Percentiles rank a stretch among this genome's conserved stretches.
Conservation (phyloP, 768 basidiomycete genomes). For the Kwoniella botswanensis region DNA sequence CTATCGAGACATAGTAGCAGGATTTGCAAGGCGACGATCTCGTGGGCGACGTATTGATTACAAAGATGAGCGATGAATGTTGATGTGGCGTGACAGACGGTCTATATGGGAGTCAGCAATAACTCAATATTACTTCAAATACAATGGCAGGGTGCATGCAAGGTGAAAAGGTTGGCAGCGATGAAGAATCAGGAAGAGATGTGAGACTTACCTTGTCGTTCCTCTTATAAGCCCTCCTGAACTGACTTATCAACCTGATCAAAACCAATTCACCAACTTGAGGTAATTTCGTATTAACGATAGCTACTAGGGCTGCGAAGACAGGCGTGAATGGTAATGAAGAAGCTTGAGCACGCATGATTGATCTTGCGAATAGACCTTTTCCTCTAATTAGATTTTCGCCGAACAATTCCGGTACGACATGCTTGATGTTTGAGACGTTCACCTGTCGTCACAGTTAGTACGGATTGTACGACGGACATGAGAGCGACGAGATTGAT, state of each 20-base stretch:
- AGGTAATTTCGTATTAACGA: slow-evolving; percentile 96
- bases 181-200: background rate
- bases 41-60: slow-evolving; percentile 91
- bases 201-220: slow-evolving; percentile 87
- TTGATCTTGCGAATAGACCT: slow-evolving; percentile 86
- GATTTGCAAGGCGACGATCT: slow-evolving; percentile 92
- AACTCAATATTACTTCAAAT: background rate
- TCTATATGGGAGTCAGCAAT: slow-evolving; percentile 62
- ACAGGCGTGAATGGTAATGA: slow-evolving; percentile 98
- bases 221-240: slow-evolving; percentile 89
- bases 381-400: slow-evolving; percentile 94
- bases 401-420: slow-evolving; percentile 85
- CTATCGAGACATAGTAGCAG: slow-evolving; percentile 93
- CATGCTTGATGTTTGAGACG: slow-evolving; percentile 90
- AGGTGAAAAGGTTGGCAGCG: background rate
- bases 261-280: slow-evolving; percentile 92
- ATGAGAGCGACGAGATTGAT: background rate
- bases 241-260: slow-evolving; percentile 89
- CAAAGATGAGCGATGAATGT: slow-evolving; percentile 88
- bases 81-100: slow-evolving; percentile 88
- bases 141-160: background rate
- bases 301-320: slow-evolving; percentile 89
- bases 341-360: slow-evolving; percentile 97
- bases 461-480: background rate
- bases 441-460: slow-evolving; percentile 66